Base-by-base conservation (phyloP, 257 asterid genomes). In the Craterostigma plantagineum region DNA sequence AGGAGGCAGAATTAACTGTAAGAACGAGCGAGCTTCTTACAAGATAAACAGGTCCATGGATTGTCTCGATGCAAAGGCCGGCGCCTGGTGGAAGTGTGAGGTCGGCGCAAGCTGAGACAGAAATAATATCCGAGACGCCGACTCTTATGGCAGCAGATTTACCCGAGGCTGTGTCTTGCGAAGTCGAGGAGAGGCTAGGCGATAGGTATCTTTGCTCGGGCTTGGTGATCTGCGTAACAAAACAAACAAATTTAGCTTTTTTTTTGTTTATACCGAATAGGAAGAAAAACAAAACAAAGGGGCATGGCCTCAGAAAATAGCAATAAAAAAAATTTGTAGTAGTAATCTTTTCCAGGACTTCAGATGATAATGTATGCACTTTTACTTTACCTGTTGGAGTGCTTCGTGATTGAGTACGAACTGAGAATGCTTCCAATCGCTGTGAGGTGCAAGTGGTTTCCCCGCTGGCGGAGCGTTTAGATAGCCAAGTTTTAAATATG, bases 41-140 rank as follows among this genome's bases (percentile, higher is more conserved):
- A 92, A 90, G 51, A 79, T 56, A 83, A 52, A 82, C 61, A 7
- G 95, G 91, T 53, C 95, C 99, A 7, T 53, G 67, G 56, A 72
- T 54, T 11, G 95, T 83, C 51, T 79, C 67, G 18, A 90, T 72
- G 70, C 84, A 69, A 42, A 90, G 81, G 63, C 95, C 94, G 18
- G 99, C 93, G 43, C 99, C 99, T 56, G 91, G 83, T 35, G 95
- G 95, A 61, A 90, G 72, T 4, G 95, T 90, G 35, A 90, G 91
- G 75, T 90, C 99, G 52, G 92, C 81, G 51, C 81, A 90, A 14
- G 99, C 71, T 9, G 92, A 72, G 11, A 74, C 76, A 8, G 87
- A 77, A 47, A 76, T 64, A 40, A 90, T 90, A 65, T 72, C 91
- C 35, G 76, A 62, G 58, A 83, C 75, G 9, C 68, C 70, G 14